These are phyloP conservation scores for Seiridium unicorne DNA, from an alignment of 2,329 filamentous ascomycete species.

Conservation along the genomic window DNA sequence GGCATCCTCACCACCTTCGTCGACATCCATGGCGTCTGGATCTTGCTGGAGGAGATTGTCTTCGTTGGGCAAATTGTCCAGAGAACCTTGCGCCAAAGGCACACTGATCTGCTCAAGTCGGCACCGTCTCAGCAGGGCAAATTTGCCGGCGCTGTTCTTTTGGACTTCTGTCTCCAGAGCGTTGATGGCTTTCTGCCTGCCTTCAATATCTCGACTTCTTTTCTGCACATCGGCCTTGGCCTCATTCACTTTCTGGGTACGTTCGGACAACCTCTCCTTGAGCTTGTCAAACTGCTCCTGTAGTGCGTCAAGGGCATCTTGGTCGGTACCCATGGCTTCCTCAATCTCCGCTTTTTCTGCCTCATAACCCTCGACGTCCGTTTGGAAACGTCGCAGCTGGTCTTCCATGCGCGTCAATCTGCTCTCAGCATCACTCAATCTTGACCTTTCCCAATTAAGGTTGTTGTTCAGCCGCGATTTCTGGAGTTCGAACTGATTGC, in stretches of 20 bases:
- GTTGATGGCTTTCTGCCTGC: conserved; percentile 68
- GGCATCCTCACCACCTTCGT: conserved; percentile 65
- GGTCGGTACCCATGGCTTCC: conserved; percentile 67
- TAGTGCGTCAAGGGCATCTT: conserved; percentile 75
- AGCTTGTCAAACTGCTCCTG: conserved; percentile 69
- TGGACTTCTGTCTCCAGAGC: conserved; percentile 83
- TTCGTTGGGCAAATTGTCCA: conserved; percentile 85
- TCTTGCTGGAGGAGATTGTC: conserved; percentile 76
- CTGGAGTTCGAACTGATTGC: conserved; percentile 82
- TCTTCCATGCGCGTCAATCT: conserved; percentile 69
- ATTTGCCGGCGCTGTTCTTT: conserved; percentile 79
- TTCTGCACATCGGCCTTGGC: conserved; percentile 80
- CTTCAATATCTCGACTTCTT: conserved; percentile 80
- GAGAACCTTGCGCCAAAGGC: conserved; percentile 71
- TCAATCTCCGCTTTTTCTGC: conserved; percentile 74
- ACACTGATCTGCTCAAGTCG: conserved; percentile 91
- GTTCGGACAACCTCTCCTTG: conserved; percentile 65
- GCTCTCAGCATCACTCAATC: conserved; percentile 57
- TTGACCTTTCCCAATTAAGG: conserved; percentile 55
- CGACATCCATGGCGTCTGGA: conserved; percentile 89
- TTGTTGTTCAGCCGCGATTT: conserved; percentile 69
- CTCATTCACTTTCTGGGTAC: conserved; percentile 73
- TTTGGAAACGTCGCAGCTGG: conserved; percentile 63
- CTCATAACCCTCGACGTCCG: conserved; percentile 68
- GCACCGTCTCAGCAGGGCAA: conserved; percentile 81